phyloP scores from a whole-genome alignment of 257 asterid genomes.

The Lantana camara region DNA sequence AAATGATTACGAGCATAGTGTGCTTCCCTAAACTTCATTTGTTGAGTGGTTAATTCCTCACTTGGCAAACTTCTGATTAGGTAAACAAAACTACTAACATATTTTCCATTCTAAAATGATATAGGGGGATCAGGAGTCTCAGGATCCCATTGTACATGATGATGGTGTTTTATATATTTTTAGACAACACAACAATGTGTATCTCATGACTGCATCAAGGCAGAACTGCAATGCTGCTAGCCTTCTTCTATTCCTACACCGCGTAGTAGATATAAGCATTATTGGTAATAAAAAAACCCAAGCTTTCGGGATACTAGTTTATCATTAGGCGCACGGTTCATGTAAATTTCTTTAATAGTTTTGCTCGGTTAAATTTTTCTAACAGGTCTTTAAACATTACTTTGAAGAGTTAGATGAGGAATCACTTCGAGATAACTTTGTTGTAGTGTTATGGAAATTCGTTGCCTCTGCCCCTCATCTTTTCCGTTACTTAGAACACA shows the following conservation, averaged over 20 bases:
- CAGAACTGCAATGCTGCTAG: slow-evolving; percentile 99
- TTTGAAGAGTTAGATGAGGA: slow-evolving; percentile 99
- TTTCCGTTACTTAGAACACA: slow-evolving; percentile 12
- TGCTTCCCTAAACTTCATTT: not conserved
- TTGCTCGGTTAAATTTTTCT: slow-evolving; percentile 10
- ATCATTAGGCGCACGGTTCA: slow-evolving; percentile 13
- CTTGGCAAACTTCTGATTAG: slow-evolving; percentile 6
- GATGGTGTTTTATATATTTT: slow-evolving; percentile 93
- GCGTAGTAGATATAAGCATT: slow-evolving; percentile 92
- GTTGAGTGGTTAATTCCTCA: not conserved
- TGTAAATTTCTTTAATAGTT: slow-evolving; percentile 16
- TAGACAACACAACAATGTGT: slow-evolving; percentile 94
- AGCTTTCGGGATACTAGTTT: slow-evolving; percentile 19
- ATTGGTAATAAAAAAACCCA: slow-evolving; percentile 32
- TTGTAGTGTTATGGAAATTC: slow-evolving; percentile 85
- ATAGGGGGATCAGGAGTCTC: slow-evolving; percentile 86
- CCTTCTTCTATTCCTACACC: slow-evolving; percentile 92
- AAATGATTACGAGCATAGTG: not conserved
- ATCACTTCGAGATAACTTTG: slow-evolving; percentile 96
- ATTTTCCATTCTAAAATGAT: slow-evolving; percentile 27
- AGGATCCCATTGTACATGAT: slow-evolving; percentile 91
- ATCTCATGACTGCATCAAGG: slow-evolving; percentile 96
- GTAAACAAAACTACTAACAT: slow-evolving; percentile 26
- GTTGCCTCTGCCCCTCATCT: slow-evolving; percentile 18
- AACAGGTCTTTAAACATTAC: slow-evolving; percentile 98